These are phyloP conservation scores for Russula earlei DNA, from an alignment of 768 basidiomycete genomes.

Conservation along the genomic window DNA sequence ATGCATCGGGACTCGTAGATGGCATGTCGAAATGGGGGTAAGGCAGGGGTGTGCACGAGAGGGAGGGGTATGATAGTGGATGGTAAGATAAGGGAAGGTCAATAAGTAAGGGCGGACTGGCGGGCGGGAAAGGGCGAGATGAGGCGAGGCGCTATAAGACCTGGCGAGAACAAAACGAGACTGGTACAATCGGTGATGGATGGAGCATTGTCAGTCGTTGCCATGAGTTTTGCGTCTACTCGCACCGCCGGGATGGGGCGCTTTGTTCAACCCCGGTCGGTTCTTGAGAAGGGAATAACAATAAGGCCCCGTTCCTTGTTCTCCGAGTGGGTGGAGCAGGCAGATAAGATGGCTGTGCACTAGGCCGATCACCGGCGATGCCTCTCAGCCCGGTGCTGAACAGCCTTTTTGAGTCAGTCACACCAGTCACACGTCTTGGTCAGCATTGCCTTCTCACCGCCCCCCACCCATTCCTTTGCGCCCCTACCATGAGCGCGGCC, in stretches of 20 bases:
- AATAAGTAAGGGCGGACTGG: background rate
- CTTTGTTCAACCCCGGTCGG: background rate
- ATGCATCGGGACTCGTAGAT: background rate
- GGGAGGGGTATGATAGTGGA: background rate
- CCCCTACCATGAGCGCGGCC: background rate
- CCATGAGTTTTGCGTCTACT: background rate
- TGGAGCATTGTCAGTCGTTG: constrained; percentile 1
- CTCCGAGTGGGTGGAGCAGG: background rate
- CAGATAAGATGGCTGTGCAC: no score
- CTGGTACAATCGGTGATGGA: background rate
- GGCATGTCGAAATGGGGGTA: background rate
- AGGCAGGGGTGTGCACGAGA: background rate
- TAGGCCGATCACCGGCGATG: background rate
- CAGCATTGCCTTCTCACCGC: no score
- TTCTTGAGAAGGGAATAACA: constrained; percentile 2
- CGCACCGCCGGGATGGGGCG: background rate
- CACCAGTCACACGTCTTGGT: no score
- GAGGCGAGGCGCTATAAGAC: constrained; percentile 3
- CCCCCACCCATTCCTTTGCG: no score
- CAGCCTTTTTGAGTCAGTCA: no score
- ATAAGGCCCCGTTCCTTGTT: background rate
- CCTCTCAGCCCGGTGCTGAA: no score
- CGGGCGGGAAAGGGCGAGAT: background rate
- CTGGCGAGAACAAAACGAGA: background rate
- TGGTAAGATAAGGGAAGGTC: background rate